phyloP scores from a whole-genome alignment of 768 basidiomycete genomes.

The Tylopilus vinaceipallidus region DNA sequence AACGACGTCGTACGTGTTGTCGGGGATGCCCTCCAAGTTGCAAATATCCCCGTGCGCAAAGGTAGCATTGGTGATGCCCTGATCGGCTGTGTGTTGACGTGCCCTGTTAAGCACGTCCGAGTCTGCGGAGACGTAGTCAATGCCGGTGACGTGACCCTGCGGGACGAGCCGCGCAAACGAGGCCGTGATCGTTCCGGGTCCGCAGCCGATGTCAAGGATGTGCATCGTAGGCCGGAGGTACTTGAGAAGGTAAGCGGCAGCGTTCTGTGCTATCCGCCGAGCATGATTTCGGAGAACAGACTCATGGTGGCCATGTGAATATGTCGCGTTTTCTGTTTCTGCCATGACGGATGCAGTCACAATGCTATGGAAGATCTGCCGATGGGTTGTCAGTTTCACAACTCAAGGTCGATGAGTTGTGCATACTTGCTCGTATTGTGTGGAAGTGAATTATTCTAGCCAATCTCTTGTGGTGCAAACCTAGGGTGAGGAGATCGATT shows the following conservation, averaged over 20 bases:
- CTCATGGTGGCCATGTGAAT: slow-evolving; percentile 29
- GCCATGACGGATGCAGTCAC: slow-evolving; percentile 7
- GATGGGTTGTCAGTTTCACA: too few relatives aligned
- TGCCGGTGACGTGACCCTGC: slow-evolving; percentile 41
- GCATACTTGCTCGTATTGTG: too few relatives aligned
- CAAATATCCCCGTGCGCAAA: slow-evolving; percentile 41
- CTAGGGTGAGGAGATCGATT: too few relatives aligned
- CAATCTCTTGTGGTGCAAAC: too few relatives aligned
- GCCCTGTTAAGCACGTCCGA: slow-evolving; percentile 37
- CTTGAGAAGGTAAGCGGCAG: slow-evolving; percentile 40
- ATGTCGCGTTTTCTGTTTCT: slow-evolving; percentile 7
- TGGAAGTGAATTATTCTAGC: too few relatives aligned
- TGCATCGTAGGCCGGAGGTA: slow-evolving; percentile 36
- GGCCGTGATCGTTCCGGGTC: slow-evolving; percentile 49
- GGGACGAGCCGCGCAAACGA: slow-evolving; percentile 42
- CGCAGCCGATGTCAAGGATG: slow-evolving; percentile 52
- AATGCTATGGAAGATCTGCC: too few relatives aligned
- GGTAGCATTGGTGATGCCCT: slow-evolving; percentile 36
- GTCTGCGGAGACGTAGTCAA: slow-evolving; percentile 34
- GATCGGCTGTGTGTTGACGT: slow-evolving; percentile 23
- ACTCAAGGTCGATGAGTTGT: too few relatives aligned
- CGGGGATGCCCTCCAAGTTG: slow-evolving; percentile 37
- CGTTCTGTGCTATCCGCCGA: slow-evolving; percentile 41
- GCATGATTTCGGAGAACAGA: slow-evolving; percentile 37
- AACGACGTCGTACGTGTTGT: slow-evolving; percentile 44